A percentile compares a stretch with the other conserved stretches of the same genome.
Conservation (phyloP, 1,284 basidiomycete species). For the Ganoderma sp. region DNA sequence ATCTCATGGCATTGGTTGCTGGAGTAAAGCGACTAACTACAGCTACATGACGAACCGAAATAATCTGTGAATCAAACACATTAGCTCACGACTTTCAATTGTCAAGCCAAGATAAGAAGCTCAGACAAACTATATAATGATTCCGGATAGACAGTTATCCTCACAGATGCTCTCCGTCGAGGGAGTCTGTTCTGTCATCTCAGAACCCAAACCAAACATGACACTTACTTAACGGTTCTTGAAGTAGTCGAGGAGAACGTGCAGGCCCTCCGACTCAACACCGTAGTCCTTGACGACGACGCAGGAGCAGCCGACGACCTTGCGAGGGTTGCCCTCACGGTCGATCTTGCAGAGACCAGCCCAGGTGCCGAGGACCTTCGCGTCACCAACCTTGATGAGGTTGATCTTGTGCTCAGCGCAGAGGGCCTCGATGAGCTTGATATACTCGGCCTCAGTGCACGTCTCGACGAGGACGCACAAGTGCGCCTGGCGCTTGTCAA, state of each 20-base stretch:
- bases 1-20: conserved; percentile 15
- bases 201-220: conserved; percentile 23
- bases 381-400: conserved; percentile 98
- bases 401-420: conserved; percentile 99
- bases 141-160: conserved; percentile 83
- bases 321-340: conserved; percentile 97
- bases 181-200: conserved; percentile 90
- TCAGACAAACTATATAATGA: conserved; percentile 79
- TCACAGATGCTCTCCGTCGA: conserved; percentile 77
- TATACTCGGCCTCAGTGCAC: conserved; percentile 98
- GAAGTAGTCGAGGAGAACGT: conserved; percentile 97
- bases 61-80: conserved; percentile 10
- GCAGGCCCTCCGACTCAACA: conserved; percentile 93
- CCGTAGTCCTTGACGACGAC: conserved; percentile 99
- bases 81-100: neutral
- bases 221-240: conserved; percentile 78
- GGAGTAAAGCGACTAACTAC: conserved; percentile 19
- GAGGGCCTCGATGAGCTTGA: conserved; percentile 99
- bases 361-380: conserved; percentile 98
- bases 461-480: conserved; percentile 99
- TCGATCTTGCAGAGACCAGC: conserved; percentile 99
- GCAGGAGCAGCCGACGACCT: conserved; percentile 95
- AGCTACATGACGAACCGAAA: conserved; percentile 24
- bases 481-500: conserved; percentile 99
- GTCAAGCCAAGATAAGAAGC: conserved; percentile 19